Conservation (phyloP, 2,329 filamentous ascomycete species). For the Fusarium sublunatum region DNA sequence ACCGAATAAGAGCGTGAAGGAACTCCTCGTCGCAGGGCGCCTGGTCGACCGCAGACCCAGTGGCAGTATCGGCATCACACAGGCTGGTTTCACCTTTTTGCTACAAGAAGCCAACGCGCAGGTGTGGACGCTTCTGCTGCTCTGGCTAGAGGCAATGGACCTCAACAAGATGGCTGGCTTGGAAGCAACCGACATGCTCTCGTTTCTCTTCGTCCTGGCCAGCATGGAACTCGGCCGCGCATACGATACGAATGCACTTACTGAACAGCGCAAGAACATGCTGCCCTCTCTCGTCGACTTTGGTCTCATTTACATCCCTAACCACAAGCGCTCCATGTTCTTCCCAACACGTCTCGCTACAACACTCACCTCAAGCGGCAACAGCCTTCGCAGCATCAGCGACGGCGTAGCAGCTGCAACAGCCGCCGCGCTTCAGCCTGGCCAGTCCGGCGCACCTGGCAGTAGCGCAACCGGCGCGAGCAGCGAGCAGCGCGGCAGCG, state of each 20-base stretch:
- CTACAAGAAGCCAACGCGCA: conserved; percentile 96
- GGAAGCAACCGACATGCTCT: conserved; percentile 92
- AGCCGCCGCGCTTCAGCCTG: conserved; percentile 54
- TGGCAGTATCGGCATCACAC: conserved; percentile 82
- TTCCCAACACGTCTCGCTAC: conserved; percentile 96
- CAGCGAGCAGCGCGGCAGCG: conserved; percentile 75
- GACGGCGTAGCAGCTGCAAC: conserved; percentile 76
- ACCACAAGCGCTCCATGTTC: conserved; percentile 69
- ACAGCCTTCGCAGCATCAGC: conserved; percentile 76
- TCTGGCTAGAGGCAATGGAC: conserved; percentile 90
- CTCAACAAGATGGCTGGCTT: conserved; percentile 68
- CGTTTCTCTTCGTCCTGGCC: conserved; percentile 95
- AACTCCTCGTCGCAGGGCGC: conserved; percentile 81
- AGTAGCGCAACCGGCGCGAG: conserved; percentile 50
- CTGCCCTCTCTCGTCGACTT: conserved; percentile 92
- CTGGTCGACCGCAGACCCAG: conserved; percentile 76
- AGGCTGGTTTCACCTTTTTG: conserved; percentile 93
- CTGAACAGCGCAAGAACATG: conserved; percentile 85
- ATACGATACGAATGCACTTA: conserved; percentile 87
- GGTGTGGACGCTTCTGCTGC: conserved; percentile 93
- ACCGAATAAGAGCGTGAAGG: conserved; percentile 83
- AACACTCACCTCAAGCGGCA: conserved; percentile 83
- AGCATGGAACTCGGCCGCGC: conserved; percentile 91
- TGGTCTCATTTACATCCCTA: conserved; percentile 84
- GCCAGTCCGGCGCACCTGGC: conserved; percentile 51